phyloP scores from a whole-genome alignment of 2,329 filamentous ascomycete species.

The Aspergillus vadensis region DNA sequence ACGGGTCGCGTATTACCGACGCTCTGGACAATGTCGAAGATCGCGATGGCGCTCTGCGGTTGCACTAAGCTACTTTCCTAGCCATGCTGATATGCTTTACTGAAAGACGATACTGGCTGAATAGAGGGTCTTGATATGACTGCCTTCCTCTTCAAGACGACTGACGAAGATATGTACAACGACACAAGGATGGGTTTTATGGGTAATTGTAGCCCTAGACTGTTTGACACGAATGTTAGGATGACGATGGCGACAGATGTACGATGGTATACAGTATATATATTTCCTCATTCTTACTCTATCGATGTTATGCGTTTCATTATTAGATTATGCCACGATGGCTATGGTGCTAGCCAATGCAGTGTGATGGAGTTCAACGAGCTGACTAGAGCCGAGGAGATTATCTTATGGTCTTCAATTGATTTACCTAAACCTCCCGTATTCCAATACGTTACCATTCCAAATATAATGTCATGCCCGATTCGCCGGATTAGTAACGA shows the following conservation, averaged over 20 bases:
- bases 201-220: no score
- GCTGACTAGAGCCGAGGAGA: no score
- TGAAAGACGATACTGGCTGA: neutral
- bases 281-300: no score
- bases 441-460: no score
- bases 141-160: neutral
- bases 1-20: conserved; percentile 34
- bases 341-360: no score
- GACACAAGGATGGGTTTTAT: neutral
- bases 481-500: no score
- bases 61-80: conserved; percentile 20
- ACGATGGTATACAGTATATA: neutral
- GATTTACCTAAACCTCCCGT: no score
- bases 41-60: conserved; percentile 24
- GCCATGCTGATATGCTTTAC: neutral
- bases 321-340: no score
- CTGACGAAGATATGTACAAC: neutral
- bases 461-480: no score
- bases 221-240: neutral
- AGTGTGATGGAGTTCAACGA: no score
- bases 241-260: neutral
- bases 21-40: conserved; percentile 27
- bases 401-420: no score
- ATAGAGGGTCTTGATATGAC: neutral
- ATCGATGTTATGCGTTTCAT: no score